These are phyloP conservation scores for Suillus decipiens DNA, from an alignment of 768 basidiomycete genomes.

Conservation along the genomic window DNA sequence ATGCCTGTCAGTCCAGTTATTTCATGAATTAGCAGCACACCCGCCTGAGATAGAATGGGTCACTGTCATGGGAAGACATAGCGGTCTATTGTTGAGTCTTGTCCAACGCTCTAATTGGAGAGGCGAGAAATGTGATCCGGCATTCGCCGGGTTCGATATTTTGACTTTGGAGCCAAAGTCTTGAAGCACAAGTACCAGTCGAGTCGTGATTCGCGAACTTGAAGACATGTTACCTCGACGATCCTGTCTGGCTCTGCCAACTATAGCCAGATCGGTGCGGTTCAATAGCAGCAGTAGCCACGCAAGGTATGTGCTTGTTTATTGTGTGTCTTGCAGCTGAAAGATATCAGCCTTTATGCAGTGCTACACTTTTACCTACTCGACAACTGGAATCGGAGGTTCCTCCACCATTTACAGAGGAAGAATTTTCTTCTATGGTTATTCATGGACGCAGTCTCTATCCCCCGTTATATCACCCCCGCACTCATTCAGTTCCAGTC, in stretches of 20 bases:
- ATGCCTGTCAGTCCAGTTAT: conserved; percentile 20
- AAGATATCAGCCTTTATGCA: not conserved
- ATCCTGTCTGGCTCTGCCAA: conserved; percentile 20
- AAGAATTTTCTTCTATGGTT: conserved; percentile 51
- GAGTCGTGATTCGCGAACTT: not conserved
- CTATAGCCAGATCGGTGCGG: conserved; percentile 26
- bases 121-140: conserved; percentile 13
- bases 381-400: not conserved
- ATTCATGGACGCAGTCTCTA: conserved; percentile 63
- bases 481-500: conserved; percentile 71
- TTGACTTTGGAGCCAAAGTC: not conserved
- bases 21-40: not conserved
- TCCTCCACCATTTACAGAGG: conserved; percentile 34
- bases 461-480: conserved; percentile 56
- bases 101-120: not conserved
- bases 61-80: conserved; percentile 48
- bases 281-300: conserved; percentile 15
- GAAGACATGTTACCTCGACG: conserved; percentile 35
- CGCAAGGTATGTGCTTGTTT: conserved; percentile 17
- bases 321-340: not conserved
- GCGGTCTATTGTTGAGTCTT: conserved; percentile 7
- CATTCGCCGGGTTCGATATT: conserved; percentile 18
- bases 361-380: not conserved
- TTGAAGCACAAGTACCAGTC: not conserved
- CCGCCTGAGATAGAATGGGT: conserved; percentile 82